Evolutionary conservation across 1,284 basidiomycete genomes (phyloP).

Genomic region (Puccinia brachypodii): DNA sequence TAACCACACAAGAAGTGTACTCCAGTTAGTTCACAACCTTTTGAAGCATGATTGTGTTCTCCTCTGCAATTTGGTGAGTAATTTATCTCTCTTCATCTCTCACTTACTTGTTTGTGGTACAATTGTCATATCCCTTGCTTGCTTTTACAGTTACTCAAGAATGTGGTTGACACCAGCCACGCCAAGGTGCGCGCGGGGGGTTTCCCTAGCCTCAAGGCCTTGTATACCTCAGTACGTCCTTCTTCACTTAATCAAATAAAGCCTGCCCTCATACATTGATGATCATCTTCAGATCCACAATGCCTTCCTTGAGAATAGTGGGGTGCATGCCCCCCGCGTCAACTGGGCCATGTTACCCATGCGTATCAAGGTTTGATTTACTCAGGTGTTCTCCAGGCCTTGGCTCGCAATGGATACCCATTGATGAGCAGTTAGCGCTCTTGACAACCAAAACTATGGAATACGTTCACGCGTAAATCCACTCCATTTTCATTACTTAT

Average conservation of each 20-base stretch:
- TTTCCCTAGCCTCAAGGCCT: not conserved
- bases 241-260: too few relatives aligned
- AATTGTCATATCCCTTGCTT: not conserved
- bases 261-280: too few relatives aligned
- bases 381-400: not conserved
- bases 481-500: not conserved
- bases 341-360: not conserved
- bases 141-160: not conserved
- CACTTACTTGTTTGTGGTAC: not conserved
- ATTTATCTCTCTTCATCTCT: not conserved
- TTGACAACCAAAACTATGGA: not conserved
- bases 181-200: not conserved
- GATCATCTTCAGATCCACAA: not conserved
- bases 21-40: not conserved
- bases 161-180: not conserved
- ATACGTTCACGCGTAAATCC: not conserved
- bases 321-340: not conserved
- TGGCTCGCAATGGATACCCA: not conserved
- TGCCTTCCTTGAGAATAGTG: not conserved
- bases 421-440: not conserved
- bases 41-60: not conserved
- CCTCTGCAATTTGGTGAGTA: slow-evolving; percentile 6
- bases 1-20: not conserved
- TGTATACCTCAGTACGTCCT: not conserved
- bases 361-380: not conserved